Conservation (phyloP, 163 green algal species). For the Chlorella variabilis region DNA sequence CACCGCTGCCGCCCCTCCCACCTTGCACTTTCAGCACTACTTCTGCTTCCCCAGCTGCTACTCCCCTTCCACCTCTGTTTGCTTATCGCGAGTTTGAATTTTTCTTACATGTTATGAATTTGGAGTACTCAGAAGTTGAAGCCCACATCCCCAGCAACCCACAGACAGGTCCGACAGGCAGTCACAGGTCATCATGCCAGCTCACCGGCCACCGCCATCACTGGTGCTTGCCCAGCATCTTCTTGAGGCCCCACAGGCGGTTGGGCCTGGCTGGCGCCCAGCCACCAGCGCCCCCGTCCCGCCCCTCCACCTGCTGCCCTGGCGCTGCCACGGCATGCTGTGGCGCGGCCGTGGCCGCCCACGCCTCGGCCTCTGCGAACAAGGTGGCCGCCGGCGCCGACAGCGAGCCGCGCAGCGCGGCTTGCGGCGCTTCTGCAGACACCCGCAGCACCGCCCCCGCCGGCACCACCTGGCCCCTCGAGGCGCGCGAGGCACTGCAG, state of each 20-base stretch:
- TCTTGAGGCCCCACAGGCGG: background rate
- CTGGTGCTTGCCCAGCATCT: conserved; percentile 5
- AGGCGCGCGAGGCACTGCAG: too few relatives aligned
- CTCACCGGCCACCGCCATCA: background rate
- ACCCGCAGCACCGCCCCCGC: background rate
- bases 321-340: background rate
- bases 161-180: too few relatives aligned
- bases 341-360: background rate
- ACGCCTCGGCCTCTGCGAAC: background rate
- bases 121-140: too few relatives aligned
- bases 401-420: background rate
- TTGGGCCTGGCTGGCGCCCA: background rate
- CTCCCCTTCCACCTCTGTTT: too few relatives aligned
- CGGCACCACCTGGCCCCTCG: too few relatives aligned
- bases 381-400: background rate
- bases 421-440: background rate
- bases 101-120: too few relatives aligned
- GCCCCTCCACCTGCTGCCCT: background rate
- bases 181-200: too few relatives aligned
- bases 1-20: too few relatives aligned
- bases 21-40: too few relatives aligned
- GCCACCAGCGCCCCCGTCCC: background rate
- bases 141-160: too few relatives aligned
- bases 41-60: too few relatives aligned
- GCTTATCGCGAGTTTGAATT: too few relatives aligned